Percentiles rank a stretch among this genome's conserved stretches.
These are phyloP conservation scores for Arabidopsis hybrid DNA, from an alignment of 441 rosid genomes.

Conservation along the genomic window DNA sequence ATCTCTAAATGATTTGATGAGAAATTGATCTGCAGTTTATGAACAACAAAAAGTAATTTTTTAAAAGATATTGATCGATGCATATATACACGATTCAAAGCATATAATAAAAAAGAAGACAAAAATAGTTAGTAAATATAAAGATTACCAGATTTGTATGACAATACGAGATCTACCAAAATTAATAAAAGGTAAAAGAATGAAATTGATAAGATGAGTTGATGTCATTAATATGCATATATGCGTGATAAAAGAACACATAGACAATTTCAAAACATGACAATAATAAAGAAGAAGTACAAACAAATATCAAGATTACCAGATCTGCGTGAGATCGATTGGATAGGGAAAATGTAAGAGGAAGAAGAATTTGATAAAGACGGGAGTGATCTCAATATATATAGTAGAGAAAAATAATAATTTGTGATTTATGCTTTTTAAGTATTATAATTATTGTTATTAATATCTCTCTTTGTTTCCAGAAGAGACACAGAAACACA, in stretches of 20 bases:
- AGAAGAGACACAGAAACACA: constrained; percentile 46
- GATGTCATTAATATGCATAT: constrained; percentile 3
- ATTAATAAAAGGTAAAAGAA: not conserved
- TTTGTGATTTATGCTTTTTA: constrained; percentile 7
- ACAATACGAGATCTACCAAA: constrained; percentile 18
- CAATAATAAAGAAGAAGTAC: not conserved
- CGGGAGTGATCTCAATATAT: constrained; percentile 33
- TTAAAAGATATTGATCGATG: constrained; percentile 2
- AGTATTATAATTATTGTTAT: constrained; percentile 11
- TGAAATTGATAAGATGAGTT: not conserved
- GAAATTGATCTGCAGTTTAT: constrained; percentile 30
- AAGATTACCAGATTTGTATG: not conserved
- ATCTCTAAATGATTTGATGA: constrained; percentile 14
- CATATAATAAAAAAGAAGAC: not conserved
- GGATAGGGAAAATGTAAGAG: constrained; percentile 15
- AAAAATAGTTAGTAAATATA: not conserved
- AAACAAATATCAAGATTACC: constrained; percentile 5
- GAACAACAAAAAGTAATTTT: not conserved
- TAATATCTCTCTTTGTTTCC: constrained; percentile 27
- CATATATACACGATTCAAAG: not conserved
- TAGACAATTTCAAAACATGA: not conserved
- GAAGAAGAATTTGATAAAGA: constrained; percentile 34
- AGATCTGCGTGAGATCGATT: constrained; percentile 6
- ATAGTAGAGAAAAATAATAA: constrained; percentile 8
- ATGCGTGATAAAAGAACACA: not conserved